A percentile compares a stretch with the other conserved stretches of the same genome.
phyloP scores from a whole-genome alignment of 2,329 filamentous ascomycete species.

The Talaromyces sp. region DNA sequence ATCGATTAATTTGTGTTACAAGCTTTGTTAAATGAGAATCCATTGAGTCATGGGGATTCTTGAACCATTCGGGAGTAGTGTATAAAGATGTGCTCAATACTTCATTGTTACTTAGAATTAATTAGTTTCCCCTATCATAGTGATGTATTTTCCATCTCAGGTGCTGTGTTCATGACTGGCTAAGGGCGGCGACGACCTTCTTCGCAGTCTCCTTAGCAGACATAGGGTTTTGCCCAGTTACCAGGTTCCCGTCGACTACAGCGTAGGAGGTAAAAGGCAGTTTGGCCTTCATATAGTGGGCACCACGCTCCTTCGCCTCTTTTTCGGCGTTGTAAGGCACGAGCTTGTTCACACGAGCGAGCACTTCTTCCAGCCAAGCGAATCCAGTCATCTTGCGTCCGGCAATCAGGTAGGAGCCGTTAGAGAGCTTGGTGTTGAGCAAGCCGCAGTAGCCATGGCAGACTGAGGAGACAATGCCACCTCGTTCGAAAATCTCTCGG shows the following conservation, averaged over 20 bases:
- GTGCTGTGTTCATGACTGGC: neutral
- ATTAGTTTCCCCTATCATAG: no score
- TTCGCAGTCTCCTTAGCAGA: slow-evolving; percentile 13
- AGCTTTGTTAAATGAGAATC: no score
- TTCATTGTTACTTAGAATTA: no score
- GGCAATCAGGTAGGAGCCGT: slow-evolving; percentile 33
- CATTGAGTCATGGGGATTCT: no score
- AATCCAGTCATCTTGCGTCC: slow-evolving; percentile 38
- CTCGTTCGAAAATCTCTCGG: slow-evolving; percentile 37
- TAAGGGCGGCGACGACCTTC: slow-evolving; percentile 11
- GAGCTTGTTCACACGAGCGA: slow-evolving; percentile 9
- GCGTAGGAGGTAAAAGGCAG: slow-evolving; percentile 12
- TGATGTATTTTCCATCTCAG: no score
- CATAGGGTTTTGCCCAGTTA: slow-evolving; percentile 13
- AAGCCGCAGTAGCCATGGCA: slow-evolving; percentile 41
- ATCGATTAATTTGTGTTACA: no score
- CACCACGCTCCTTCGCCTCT: slow-evolving; percentile 11
- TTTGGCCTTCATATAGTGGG: slow-evolving; percentile 8
- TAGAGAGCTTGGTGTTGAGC: slow-evolving; percentile 34
- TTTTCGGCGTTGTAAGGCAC: slow-evolving; percentile 11
- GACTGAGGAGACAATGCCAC: slow-evolving; percentile 38
- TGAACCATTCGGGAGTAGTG: no score
- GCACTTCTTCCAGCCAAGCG: slow-evolving; percentile 36
- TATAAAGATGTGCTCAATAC: no score
- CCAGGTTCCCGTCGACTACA: slow-evolving; percentile 12